Base-by-base conservation (phyloP, 129 eudicot species). In the Chrysanthemum seticuspe region DNA sequence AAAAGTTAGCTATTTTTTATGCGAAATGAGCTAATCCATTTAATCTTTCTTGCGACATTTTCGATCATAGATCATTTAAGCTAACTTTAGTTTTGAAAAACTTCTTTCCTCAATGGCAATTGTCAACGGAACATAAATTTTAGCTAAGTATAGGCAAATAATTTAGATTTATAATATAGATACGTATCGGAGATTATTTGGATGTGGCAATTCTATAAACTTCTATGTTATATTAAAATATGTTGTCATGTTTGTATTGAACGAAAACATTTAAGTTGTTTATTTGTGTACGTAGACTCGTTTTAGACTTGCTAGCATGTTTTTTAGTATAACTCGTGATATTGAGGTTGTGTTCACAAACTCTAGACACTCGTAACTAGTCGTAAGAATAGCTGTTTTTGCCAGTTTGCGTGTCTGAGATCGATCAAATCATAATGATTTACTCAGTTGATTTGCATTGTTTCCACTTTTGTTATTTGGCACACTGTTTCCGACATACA, bases 141-240 rank as follows among this genome's bases (percentile, higher is more conserved):
- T 3, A 29, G 34, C 34, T 0, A 29, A 29, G 5, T 29, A 29
- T 29, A 29, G 5, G 34, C 5, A 29, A 29, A 29, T 29, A 3
- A 29, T 29, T 3, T 3, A 29, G 34, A 29, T 29, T 29, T 29
- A 29, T 29, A 3, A 29, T 29, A 29, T 4, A 29, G 4, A 29
- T 29, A 29, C 3, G 3, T 29, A 88, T 91, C 40, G 97, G 97
- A 55, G 97, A 91, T 76, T 91, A 91, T 78, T 81, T 88, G 79
- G 97, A 88, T 53, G 96, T 91, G 56, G 97, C 97, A 55, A 88
- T 91, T 69, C 76, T 87, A 25, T 85, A 83, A 79, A 52, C 44
- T 57, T n/a, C 52, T 23, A 48, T 62, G 45, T 45, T 7, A 19
- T 76, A 47, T 76, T 45, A 58, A 57, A 45, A 21, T 13, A 10